Base-by-base conservation (phyloP, 2,329 filamentous ascomycete species). In the Magnaporthiopsis incrustans region DNA sequence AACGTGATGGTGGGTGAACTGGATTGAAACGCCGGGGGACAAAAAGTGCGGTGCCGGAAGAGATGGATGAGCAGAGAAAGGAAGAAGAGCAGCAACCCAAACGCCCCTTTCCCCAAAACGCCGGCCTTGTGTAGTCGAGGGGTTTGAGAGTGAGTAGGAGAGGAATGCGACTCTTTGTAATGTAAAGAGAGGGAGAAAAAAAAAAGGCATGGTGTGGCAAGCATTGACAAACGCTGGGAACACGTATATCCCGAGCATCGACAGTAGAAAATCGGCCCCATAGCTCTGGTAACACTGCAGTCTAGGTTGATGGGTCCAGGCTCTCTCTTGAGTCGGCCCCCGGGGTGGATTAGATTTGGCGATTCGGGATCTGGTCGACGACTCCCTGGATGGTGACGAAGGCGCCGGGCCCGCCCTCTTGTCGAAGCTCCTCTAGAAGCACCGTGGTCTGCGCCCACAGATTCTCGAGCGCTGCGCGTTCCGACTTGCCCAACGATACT, bases 401-500 rank as follows among this genome's bases (percentile, higher is more conserved):
- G 35, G 92, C 89, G 53, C 90, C 92, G 14, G 89, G 83, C 38
- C 92, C 90, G 65, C 93, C 92, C 57, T 91, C 88, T 70, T 89
- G 85, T 60, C 89, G 85, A 18, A 97, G 81, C 64, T 94, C 89
- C 65, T 92, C 89, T n/a, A 98, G 83, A 18, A 98, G 79, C 1
- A 91, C 90, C 67, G 88, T 89, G 0, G 92, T 96, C 77, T 97
- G 92, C 66, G 93, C 90, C 72, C 90, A 92, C 7, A 97, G 75
- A 66, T 87, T 89, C 75, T 98, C 94, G 35, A 99, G 77, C 1
- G 92, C 91, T 2, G 95, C 91, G 5, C 89, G 87, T 3, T 91
- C 92, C 0, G 92, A 94, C 77, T 96, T 96, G 61, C 95, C 95
- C 3, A 97, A 82, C 0, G 91, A 96, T 57, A 92, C 94, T 97